Evolutionary conservation across 139 green algal genomes (phyloP).

Genomic region (Monoraphidium neglectum): DNA sequence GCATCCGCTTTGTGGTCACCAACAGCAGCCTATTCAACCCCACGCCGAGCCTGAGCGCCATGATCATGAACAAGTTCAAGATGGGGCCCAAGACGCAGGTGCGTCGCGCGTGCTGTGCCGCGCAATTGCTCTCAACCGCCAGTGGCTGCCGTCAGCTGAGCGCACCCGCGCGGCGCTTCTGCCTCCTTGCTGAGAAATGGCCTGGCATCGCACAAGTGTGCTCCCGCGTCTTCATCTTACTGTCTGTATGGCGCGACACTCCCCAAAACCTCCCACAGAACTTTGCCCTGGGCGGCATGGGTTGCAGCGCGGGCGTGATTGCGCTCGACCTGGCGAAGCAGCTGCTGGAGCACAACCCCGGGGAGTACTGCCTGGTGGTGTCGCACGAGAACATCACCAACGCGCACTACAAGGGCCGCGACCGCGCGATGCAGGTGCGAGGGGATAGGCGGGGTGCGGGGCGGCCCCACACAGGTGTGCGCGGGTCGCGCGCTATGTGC

Average conservation of each 20-base stretch:
- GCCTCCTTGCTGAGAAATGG: too few relatives aligned
- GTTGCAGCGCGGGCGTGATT: constrained; percentile 80
- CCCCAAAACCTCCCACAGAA: too few relatives aligned
- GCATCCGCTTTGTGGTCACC: constrained; percentile 93
- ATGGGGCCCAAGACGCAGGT: constrained; percentile 87
- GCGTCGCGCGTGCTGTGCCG: too few relatives aligned
- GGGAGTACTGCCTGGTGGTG: constrained; percentile 81
- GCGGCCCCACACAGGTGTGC: too few relatives aligned
- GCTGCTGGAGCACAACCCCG: constrained; percentile 61
- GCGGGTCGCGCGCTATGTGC: too few relatives aligned
- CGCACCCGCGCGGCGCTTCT: too few relatives aligned
- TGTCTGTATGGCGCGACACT: too few relatives aligned
- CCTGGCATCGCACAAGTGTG: too few relatives aligned
- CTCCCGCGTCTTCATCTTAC: too few relatives aligned
- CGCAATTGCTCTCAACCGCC: too few relatives aligned
- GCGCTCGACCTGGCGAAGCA: constrained; percentile 71
- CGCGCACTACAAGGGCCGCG: constrained; percentile 87
- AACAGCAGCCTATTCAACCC: constrained; percentile 98
- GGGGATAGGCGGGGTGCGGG: too few relatives aligned
- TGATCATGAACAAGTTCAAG: constrained; percentile 94
- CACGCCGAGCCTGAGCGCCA: constrained; percentile 90
- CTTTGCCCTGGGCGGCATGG: constrained; percentile 96
- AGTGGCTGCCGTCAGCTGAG: too few relatives aligned
- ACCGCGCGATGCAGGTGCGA: constrained; percentile 94
- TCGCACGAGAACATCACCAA: constrained; percentile 98